These are phyloP conservation scores for Malus asiatica DNA, from an alignment of 306 rosid genomes.

Conservation along the genomic window DNA sequence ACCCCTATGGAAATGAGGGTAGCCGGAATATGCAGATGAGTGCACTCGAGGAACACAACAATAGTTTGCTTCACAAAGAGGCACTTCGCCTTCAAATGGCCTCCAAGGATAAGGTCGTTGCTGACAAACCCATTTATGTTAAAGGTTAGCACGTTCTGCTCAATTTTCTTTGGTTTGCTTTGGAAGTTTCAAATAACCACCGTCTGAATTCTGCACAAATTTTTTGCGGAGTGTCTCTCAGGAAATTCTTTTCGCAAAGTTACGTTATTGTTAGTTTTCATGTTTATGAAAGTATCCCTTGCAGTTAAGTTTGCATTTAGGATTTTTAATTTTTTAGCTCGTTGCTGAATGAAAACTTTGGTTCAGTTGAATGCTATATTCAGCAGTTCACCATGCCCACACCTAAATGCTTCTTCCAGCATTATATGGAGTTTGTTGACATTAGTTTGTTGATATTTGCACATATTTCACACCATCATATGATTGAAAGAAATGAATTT, in stretches of 20 bases:
- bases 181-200: neutral
- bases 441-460: conserved; percentile 8
- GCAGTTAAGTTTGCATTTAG: neutral
- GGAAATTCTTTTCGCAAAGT: neutral
- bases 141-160: conserved; percentile 57
- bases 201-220: neutral
- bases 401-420: neutral
- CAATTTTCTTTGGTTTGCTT: neutral
- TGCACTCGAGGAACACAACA: conserved; percentile 94
- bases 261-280: neutral
- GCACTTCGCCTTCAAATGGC: conserved; percentile 97
- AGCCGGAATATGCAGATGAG: conserved; percentile 99
- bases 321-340: neutral
- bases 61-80: conserved; percentile 98
- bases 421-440: neutral
- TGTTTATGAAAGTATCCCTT: neutral
- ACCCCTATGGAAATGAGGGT: conserved; percentile 97
- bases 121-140: conserved; percentile 81
- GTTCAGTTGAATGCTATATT: neutral
- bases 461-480: neutral
- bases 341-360: conserved; percentile 1
- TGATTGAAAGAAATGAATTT: neutral
- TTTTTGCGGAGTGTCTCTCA: neutral
- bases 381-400: neutral
- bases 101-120: conserved; percentile 82